Conservation (phyloP, 306 rosid genomes). For the Hippophae rhamnoides region DNA sequence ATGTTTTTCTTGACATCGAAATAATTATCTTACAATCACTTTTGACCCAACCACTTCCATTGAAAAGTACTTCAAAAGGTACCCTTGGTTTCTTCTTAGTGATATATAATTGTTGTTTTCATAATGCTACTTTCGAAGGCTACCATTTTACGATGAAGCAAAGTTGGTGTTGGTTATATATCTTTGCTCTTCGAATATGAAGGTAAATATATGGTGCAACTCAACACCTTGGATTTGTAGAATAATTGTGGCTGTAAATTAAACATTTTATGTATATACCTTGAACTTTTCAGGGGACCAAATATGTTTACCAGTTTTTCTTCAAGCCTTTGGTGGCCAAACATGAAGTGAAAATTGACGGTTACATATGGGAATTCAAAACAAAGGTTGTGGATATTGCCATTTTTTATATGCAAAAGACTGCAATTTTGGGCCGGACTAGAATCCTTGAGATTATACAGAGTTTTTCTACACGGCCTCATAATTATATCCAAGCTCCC, state of each 20-base stretch:
- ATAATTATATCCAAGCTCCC: too few species aligned
- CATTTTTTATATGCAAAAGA: conserved; percentile 19
- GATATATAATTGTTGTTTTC: not conserved
- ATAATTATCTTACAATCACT: too few species aligned
- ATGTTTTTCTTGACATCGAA: too few species aligned
- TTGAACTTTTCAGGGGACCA: conserved; percentile 17
- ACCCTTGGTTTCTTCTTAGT: too few species aligned
- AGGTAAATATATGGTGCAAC: conserved; percentile 11
- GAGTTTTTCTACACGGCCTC: conserved; percentile 10
- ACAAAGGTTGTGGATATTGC: conserved; percentile 16
- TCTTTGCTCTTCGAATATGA: conserved; percentile 32
- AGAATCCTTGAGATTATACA: conserved; percentile 20
- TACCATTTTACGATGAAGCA: conserved; percentile 32
- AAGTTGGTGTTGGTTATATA: conserved; percentile 32
- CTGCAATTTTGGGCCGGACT: conserved; percentile 15
- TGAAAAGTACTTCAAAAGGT: too few species aligned
- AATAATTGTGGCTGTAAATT: not conserved
- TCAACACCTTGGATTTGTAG: not conserved
- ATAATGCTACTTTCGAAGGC: conserved; percentile 8
- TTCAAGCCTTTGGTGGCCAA: conserved; percentile 18
- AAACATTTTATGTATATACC: too few species aligned
- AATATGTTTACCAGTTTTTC: conserved; percentile 12
- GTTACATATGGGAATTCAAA: conserved; percentile 17
- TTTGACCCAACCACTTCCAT: too few species aligned
- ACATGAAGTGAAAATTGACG: conserved; percentile 29